A percentile compares a stretch with the other conserved stretches of the same genome.
phyloP scores from a whole-genome alignment of 2,329 filamentous ascomycete genomes.

The Fusarium algeriense region DNA sequence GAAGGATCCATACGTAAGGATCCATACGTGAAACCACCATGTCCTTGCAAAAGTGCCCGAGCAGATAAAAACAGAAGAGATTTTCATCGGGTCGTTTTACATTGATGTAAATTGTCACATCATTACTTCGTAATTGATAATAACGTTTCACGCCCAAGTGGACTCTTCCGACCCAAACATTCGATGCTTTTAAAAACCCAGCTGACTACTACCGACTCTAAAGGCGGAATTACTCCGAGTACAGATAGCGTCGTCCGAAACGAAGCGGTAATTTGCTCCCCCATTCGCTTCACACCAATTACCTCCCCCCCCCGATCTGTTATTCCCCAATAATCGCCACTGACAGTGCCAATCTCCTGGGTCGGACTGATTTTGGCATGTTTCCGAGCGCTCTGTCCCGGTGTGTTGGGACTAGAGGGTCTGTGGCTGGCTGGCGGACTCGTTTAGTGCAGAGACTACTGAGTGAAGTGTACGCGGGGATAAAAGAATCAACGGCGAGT shows the following conservation, averaged over 20 bases:
- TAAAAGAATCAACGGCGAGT: constrained; percentile 8
- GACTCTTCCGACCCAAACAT: not conserved
- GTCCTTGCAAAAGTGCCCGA: too few relatives aligned
- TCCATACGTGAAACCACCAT: not conserved
- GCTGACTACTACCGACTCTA: too few relatives aligned
- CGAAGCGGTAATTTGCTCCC: not conserved
- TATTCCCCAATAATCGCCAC: not conserved
- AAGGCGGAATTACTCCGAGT: not conserved
- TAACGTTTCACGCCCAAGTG: not conserved
- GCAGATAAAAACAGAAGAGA: not conserved
- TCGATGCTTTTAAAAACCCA: not conserved
- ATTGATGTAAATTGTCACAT: not conserved
- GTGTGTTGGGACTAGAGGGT: constrained; percentile 3
- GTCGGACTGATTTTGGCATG: constrained; percentile 1
- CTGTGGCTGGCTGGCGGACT: constrained; percentile 6
- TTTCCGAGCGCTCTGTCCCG: not conserved
- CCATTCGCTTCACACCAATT: not conserved
- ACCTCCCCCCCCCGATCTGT: not conserved
- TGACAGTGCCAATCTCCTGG: not conserved
- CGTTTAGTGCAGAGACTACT: not conserved
- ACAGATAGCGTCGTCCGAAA: not conserved
- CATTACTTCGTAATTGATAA: not conserved
- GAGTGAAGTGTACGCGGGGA: constrained; percentile 2
- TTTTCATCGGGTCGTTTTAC: not conserved
- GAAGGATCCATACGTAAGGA: not conserved